Percentiles rank a stretch among this genome's conserved stretches.
These are phyloP conservation scores for Dispira parvispora DNA, from an alignment of 192 early-diverging fungal genomes.

Conservation along the genomic window DNA sequence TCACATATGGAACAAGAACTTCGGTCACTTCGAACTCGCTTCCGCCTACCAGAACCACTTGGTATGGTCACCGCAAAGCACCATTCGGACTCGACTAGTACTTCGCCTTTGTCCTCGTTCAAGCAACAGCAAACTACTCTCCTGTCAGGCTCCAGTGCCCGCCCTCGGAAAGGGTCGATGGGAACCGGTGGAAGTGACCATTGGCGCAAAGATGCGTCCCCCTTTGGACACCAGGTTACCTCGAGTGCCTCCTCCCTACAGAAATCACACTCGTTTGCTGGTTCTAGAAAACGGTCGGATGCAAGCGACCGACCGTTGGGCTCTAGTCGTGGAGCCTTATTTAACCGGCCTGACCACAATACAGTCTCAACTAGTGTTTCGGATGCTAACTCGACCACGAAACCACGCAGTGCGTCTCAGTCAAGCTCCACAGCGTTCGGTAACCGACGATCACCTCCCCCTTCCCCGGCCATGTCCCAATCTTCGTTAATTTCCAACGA, in stretches of 20 bases:
- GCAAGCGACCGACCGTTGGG: background rate
- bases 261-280: conserved; percentile 5
- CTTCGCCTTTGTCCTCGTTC: background rate
- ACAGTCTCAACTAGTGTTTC: background rate
- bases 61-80: background rate
- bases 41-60: background rate
- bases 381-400: background rate
- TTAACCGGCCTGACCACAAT: background rate
- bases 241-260: background rate
- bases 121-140: background rate
- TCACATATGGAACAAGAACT: background rate
- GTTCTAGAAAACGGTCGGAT: background rate
- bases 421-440: background rate
- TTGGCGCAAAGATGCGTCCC: background rate
- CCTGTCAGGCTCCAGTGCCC: background rate
- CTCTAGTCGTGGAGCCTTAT: background rate
- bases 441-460: background rate
- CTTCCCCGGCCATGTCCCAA: conserved; percentile 1
- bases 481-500: background rate
- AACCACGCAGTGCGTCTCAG: background rate
- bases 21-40: background rate
- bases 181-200: background rate
- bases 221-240: background rate
- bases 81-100: background rate
- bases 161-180: background rate